phyloP scores from a whole-genome alignment of 192 early-diverging fungal species.

The Mortierella alpina region DNA sequence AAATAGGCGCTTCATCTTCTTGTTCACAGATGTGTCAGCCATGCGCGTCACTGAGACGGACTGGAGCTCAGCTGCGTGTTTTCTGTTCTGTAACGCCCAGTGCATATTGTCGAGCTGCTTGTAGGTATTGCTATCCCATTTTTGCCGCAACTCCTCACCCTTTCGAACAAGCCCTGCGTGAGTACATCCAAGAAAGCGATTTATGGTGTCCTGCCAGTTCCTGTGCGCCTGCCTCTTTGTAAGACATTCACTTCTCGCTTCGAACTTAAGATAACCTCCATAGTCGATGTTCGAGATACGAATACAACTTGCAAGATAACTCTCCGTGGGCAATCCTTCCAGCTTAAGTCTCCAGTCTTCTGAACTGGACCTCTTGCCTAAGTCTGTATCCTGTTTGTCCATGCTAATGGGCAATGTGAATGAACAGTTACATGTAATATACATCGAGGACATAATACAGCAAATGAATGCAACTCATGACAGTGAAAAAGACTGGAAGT shows the following conservation, averaged over 20 bases:
- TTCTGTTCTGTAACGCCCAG: conserved; percentile 30
- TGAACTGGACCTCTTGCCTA: too few relatives aligned
- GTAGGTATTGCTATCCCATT: conserved; percentile 23
- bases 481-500: too few relatives aligned
- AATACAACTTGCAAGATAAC: too few relatives aligned
- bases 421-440: too few relatives aligned
- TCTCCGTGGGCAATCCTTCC: too few relatives aligned
- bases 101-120: conserved; percentile 18
- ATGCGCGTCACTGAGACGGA: conserved; percentile 14
- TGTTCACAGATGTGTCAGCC: conserved; percentile 23
- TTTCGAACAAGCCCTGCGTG: conserved; percentile 19
- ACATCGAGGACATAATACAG: too few relatives aligned
- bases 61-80: conserved; percentile 13
- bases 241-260: conserved; percentile 12
- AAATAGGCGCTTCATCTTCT: conserved; percentile 23
- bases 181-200: conserved; percentile 25
- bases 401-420: too few relatives aligned
- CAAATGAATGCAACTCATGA: too few relatives aligned
- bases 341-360: too few relatives aligned
- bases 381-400: too few relatives aligned
- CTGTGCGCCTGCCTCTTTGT: conserved; percentile 26
- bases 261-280: too few relatives aligned
- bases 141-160: conserved; percentile 22
- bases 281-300: too few relatives aligned
- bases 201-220: conserved; percentile 26